Evolutionary conservation across 441 rosid species (phyloP), one percentile per base, ranked within the genome.

Genomic region (Geranium incanum): DNA sequence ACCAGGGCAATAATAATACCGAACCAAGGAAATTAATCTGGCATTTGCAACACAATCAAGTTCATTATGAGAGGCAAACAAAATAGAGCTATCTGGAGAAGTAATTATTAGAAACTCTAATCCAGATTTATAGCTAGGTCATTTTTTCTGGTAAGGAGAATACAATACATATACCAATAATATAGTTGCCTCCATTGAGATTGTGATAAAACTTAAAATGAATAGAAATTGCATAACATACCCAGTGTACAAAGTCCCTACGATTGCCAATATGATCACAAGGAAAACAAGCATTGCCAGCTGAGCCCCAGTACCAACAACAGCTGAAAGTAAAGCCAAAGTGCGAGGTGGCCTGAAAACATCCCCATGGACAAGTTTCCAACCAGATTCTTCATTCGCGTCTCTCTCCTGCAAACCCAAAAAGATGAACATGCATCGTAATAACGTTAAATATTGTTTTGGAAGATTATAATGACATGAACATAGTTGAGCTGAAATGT

Each of bases 351-450:
- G 85, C 69, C 98, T 82, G 84, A 93, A 93, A 76, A 93, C 98
- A 87, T 93, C 98, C 0, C 98, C 98, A 72, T 93, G 98, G 70
- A 93, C 97, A 78, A 93, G 97, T 80, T 93, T 93, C 98, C 98
- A 93, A 68, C 98, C 98, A 70, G 98, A 89, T 80, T 93, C 98
- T 83, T 93, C 98, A 74, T 87, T 89, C 67, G 89, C 97, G 84
- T 93, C 98, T 72, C 98, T 89, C 83, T 93, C 98, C 98, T 93
- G 86, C 23, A 36, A 19, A 36, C 73, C 67, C 4, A 67, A 52
- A 38, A 13, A 43, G 62, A 12, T 2, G 16, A 13, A 1, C 18
- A 50, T 12, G 59, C 59, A 50, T 13, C 59, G 12, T 50, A 12
- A 6, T 13, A 50, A 50, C 16, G 59, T 50, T 50, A 50, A 59